phyloP scores from a whole-genome alignment of 805 yeast species.

The Yamadazyma phyllophila region DNA sequence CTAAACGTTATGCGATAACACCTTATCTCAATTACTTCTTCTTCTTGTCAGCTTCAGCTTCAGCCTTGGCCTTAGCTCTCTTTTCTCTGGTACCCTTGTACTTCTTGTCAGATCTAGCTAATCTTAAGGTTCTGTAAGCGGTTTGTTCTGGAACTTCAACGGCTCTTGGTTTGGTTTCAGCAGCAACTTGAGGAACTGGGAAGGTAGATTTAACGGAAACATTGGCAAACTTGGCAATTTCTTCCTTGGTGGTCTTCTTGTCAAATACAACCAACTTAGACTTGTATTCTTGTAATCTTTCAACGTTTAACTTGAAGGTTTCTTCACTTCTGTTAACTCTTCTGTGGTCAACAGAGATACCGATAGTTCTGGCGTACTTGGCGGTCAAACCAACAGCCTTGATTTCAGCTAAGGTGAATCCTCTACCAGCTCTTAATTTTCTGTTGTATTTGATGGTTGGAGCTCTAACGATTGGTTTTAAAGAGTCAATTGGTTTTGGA shows the following conservation, averaged over 20 bases:
- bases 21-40: conserved; percentile 64
- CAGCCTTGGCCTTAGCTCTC: conserved; percentile 96
- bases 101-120: conserved; percentile 92
- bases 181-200: conserved; percentile 84
- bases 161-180: conserved; percentile 82
- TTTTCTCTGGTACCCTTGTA: conserved; percentile 95
- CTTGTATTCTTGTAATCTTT: conserved; percentile 94
- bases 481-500: conserved; percentile 95
- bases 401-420: conserved; percentile 96
- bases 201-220: conserved; percentile 74
- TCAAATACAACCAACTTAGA: conserved; percentile 95
- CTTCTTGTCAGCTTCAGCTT: conserved; percentile 97
- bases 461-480: conserved; percentile 98
- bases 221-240: conserved; percentile 58
- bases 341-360: conserved; percentile 99
- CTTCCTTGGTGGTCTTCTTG: conserved; percentile 76
- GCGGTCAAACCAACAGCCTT: conserved; percentile 93
- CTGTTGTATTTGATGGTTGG: conserved; percentile 99
- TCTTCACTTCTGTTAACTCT: conserved; percentile 97
- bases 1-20: conserved; percentile 10
- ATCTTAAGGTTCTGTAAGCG: conserved; percentile 94
- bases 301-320: conserved; percentile 91
- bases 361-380: conserved; percentile 96
- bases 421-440: conserved; percentile 99
- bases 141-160: conserved; percentile 67